Conservation (phyloP, 2,329 filamentous ascomycete genomes). For the Colletotrichum somersetense region DNA sequence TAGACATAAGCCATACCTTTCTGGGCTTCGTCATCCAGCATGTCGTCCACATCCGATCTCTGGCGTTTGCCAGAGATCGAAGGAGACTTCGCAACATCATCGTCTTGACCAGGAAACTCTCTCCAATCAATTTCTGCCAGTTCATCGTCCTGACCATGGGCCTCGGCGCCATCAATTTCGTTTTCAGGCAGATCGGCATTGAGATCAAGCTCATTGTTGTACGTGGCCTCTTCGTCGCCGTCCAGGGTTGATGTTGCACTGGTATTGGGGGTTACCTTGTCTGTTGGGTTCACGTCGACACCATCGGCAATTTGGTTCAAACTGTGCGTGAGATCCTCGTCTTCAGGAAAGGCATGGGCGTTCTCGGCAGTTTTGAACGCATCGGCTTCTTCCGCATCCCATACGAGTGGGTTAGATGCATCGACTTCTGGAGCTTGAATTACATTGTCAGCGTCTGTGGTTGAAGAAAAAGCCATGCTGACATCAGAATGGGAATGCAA, state of each 20-base stretch:
- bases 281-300: conserved; percentile 17
- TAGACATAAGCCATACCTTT: conserved; percentile 42
- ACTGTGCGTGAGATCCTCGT: conserved; percentile 14
- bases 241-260: conserved; percentile 51
- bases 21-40: conserved; percentile 43
- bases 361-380: conserved; percentile 5
- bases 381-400: conserved; percentile 40
- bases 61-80: conserved; percentile 43
- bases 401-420: conserved; percentile 46
- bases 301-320: conserved; percentile 13
- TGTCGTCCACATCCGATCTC: conserved; percentile 44
- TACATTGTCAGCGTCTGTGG: conserved; percentile 45
- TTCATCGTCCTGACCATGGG: conserved; percentile 23
- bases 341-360: conserved; percentile 12
- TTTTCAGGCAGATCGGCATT: conserved; percentile 40
- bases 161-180: conserved; percentile 1
- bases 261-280: conserved; percentile 43
- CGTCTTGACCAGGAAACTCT: conserved; percentile 44
- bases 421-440: conserved; percentile 45
- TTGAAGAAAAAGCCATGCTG: conserved; percentile 43
- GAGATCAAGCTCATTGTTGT: conserved; percentile 50
- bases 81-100: conserved; percentile 35
- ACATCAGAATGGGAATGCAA: conserved; percentile 40
- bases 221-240: conserved; percentile 49
- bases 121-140: conserved; percentile 47